Evolutionary conservation across 768 basidiomycete species (phyloP), one percentile per base, ranked within the genome.

Genomic region (Dioszegia hungarica): DNA sequence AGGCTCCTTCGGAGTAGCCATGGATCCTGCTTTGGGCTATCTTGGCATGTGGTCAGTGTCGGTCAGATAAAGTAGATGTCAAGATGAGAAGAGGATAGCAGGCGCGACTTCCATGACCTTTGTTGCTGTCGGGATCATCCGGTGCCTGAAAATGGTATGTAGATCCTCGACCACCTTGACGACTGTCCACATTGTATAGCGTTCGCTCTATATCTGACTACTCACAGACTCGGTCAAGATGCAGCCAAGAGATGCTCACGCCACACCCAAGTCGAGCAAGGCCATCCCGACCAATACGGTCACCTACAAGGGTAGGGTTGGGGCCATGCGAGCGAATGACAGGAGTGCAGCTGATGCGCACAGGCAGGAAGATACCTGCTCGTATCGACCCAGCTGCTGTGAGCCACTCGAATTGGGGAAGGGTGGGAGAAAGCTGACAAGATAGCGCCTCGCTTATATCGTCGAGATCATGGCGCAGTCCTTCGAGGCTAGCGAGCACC

Each of bases 351-450:
- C 51, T 57, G 14, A 56, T 29, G 11, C 12, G 17, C 9, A 28
- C 43, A 68, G 70, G 70, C n/a, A 55, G 63, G 4, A 49, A 44
- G 10, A 64, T 67, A 41, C 66, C 66, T 19, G 70, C 70, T 49
- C 55, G 70, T 29, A 71, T 71, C 24, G 70, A 71, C 51, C 64
- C 67, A 19, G 64, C 66, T 51, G 70, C 70, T 51, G 70, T 71
- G 29, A 1, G 28, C 20, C 9, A 33, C 27, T 38, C 5, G 17
- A 27, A 12, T 5, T 24, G 6, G 39, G 10, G 12, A 20, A n/a
- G n/a, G n/a, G 15, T 36, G n/a, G 10, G 25, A 56, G 29, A n/a
- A 20, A 20, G 2, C 15, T 34, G 15, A 17, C 20, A 43, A 17
- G 8, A 27, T 43, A 73, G 71, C 65, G 68, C 2, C 53, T 73